These are phyloP conservation scores for Leishmania braziliensis DNA, from an alignment of 208 protist genomes.

Conservation along the genomic window DNA sequence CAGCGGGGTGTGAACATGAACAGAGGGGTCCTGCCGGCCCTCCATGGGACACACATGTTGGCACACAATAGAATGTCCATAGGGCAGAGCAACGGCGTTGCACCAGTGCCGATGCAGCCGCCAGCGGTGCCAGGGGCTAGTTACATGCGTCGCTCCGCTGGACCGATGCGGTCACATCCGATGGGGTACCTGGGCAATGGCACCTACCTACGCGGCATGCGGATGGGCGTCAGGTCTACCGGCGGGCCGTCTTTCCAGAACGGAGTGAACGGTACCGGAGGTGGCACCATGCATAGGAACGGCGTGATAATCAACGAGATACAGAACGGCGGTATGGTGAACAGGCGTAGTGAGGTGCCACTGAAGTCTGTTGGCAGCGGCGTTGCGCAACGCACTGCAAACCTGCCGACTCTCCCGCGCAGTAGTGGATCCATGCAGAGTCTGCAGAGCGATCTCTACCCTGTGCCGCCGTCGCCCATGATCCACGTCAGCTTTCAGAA, in stretches of 20 bases:
- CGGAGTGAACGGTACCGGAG: constrained; percentile 10
- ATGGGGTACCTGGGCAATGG: constrained; percentile 6
- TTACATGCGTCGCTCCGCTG: constrained; percentile 21
- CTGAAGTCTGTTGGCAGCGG: constrained; percentile 3
- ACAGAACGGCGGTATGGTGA: not conserved
- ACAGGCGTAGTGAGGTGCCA: not conserved
- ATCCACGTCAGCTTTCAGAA: not conserved
- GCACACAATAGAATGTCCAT: constrained; percentile 12
- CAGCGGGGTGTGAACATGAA: constrained; percentile 2
- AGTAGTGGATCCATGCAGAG: not conserved
- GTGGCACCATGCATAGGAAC: not conserved
- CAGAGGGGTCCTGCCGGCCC: constrained; percentile 17
- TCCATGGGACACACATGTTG: constrained; percentile 28
- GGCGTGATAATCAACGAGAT: not conserved
- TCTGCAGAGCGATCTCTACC: not conserved
- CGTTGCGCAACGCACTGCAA: constrained; percentile 2
- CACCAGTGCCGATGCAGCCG: constrained; percentile 17
- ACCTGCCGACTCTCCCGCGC: constrained; percentile 8
- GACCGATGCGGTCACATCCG: constrained; percentile 9
- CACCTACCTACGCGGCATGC: constrained; percentile 10
- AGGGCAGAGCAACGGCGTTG: constrained; percentile 3
- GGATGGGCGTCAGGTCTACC: not conserved
- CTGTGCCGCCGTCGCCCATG: constrained; percentile 5
- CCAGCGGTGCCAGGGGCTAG: constrained; percentile 2
- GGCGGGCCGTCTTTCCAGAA: constrained; percentile 7